These are phyloP conservation scores for Arthromyces matolae DNA, from an alignment of 768 basidiomycete genomes.

Conservation along the genomic window DNA sequence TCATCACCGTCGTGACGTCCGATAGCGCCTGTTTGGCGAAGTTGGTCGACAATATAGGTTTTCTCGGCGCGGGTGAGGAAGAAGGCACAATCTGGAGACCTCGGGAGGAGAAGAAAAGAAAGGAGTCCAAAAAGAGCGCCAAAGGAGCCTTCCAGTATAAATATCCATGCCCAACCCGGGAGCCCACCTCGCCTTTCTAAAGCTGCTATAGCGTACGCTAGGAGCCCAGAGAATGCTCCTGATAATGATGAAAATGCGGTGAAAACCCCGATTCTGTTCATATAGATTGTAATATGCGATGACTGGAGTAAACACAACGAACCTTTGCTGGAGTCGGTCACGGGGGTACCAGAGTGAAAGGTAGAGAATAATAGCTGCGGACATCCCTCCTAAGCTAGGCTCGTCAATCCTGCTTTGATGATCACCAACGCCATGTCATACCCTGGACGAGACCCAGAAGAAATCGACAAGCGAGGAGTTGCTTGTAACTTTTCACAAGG, in stretches of 20 bases:
- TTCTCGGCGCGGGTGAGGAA: slow-evolving; percentile 53
- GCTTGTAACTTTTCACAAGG: slow-evolving; percentile 41
- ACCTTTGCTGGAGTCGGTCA: slow-evolving; percentile 44
- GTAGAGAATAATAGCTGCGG: slow-evolving; percentile 54
- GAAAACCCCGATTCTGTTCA: slow-evolving; percentile 32
- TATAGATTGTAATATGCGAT: slow-evolving; percentile 34
- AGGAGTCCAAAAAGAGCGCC: slow-evolving; percentile 52
- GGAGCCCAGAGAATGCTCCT: slow-evolving; percentile 8
- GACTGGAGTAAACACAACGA: slow-evolving; percentile 3
- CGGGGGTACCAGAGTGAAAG: slow-evolving; percentile 55
- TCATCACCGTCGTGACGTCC: slow-evolving; percentile 34
- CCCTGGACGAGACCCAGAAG: slow-evolving; percentile 51
- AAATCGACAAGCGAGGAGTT: slow-evolving; percentile 45
- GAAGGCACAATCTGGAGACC: slow-evolving; percentile 37
- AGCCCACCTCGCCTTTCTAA: slow-evolving; percentile 2
- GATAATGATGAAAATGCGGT: not conserved
- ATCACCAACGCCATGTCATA: slow-evolving; percentile 11
- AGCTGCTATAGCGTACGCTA: slow-evolving; percentile 2
- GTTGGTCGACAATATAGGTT: slow-evolving; percentile 37
- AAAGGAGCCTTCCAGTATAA: slow-evolving; percentile 53
- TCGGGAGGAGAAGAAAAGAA: slow-evolving; percentile 47
- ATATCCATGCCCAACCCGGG: slow-evolving; percentile 10
- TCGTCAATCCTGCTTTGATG: not conserved
- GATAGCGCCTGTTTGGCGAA: slow-evolving; percentile 38
- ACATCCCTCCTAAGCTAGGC: slow-evolving; percentile 42